phyloP scores from a whole-genome alignment of 257 asterid genomes.

The Apocynum venetum region DNA sequence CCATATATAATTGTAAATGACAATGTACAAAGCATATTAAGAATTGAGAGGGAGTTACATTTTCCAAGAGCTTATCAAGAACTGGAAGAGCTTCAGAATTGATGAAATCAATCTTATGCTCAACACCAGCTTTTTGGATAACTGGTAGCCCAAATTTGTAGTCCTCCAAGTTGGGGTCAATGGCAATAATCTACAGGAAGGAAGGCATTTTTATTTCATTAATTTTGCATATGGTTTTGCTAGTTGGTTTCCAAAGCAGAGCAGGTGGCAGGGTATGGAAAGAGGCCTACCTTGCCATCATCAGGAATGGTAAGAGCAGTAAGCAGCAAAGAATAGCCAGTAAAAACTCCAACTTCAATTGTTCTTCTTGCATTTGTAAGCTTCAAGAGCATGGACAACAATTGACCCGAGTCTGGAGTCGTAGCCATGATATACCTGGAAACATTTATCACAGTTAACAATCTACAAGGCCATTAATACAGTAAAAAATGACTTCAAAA shows the following conservation, averaged over 20 bases:
- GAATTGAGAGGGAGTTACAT: constrained; percentile 23
- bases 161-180: no score
- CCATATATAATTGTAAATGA: no score
- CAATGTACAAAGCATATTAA: background rate
- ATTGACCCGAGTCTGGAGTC: constrained; percentile 8
- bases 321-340: no score
- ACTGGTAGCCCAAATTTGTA: no score
- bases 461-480: background rate
- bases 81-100: constrained; percentile 45
- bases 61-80: constrained; percentile 38
- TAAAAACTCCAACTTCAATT: constrained; percentile 7
- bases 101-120: constrained; percentile 42
- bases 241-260: no score
- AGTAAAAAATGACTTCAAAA: background rate
- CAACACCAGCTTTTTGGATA: no score
- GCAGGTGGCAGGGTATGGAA: no score
- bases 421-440: background rate
- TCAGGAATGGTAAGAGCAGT: no score
- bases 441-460: background rate
- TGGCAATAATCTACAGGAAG: constrained; percentile 39
- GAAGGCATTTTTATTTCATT: background rate
- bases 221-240: no score
- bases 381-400: constrained; percentile 1
- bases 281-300: no score
- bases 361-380: background rate